Base-by-base conservation (phyloP, 2,329 filamentous ascomycete species). In the Fulvia fulva region DNA sequence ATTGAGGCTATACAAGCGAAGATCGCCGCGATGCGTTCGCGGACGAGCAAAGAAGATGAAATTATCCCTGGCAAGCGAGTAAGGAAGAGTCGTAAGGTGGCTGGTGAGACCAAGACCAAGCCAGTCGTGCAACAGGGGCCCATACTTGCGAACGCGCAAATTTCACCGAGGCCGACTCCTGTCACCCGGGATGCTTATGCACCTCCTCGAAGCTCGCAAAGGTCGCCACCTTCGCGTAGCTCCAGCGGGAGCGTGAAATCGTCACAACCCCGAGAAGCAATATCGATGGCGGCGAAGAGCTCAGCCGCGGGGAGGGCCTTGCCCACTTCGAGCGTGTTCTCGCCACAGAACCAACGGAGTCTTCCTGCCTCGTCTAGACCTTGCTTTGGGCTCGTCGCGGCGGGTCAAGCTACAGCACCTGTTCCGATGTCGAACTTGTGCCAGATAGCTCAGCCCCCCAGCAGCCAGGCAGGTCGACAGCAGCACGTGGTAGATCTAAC, bases 21-120 rank as follows among this genome's bases (percentile, higher is more conserved):
- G 37, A 59, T 65, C 26, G 57, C 60, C 1, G 52, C 58, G 16
- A 65, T 63, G 25, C 58, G 56, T 19, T 50, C 50, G 16, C 53
- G 56, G 7, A 65, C 49, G 16, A 53, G 53, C 11, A 32, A 56
- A 21, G 63, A 61, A 45, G 60, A 65, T 34, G 28, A 57, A 14
- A n/a, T 60, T 14, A 32, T 65, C 23, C 53, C 60, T 23, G 51
- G n/a, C 2, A 60, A 63, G 19, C 14, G 37, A 19, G 37, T n/a
- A 53, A 63, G 50, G 41, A 21, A 46, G 9, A 57, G 34, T 30
- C 37, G 16, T 16, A 41, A 58, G 43, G n/a, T 22, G 30, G 22
- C 11, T 14, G n/a, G 34, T n/a, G 14, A 3, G n/a, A n/a, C 16
- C 37, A 41, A 3, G n/a, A n/a, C 16, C 37, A 41, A 19, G 16